Conservation (phyloP, 106 monocot genomes). For the Allium sativum region DNA sequence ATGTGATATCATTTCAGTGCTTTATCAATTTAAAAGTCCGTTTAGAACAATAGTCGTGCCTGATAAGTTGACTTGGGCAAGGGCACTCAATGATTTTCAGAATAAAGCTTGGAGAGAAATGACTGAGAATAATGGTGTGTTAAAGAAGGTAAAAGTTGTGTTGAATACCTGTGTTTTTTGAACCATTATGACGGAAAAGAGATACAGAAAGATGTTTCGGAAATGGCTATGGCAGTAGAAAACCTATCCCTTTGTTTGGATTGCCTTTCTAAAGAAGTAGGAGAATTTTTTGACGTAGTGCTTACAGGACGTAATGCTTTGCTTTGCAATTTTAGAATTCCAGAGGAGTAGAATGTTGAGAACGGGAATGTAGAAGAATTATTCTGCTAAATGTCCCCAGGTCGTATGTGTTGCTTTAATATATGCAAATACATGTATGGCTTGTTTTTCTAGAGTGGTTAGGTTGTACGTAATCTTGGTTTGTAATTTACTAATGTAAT, state of each 20-base stretch:
- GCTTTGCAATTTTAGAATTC: slow-evolving; percentile 45
- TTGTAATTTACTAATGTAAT: no score
- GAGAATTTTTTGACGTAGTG: slow-evolving; percentile 57
- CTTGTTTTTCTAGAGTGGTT: no score
- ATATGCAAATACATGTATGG: no score
- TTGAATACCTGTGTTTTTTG: slow-evolving; percentile 25
- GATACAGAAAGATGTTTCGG: not conserved
- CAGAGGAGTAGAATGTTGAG: no score
- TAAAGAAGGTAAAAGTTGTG: slow-evolving; percentile 36
- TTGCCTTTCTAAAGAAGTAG: slow-evolving; percentile 37
- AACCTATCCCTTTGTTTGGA: slow-evolving; percentile 38
- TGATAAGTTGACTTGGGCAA: slow-evolving; percentile 49
- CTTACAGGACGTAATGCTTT: slow-evolving; percentile 61
- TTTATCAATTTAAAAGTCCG: slow-evolving; percentile 27
- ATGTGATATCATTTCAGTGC: slow-evolving; percentile 28
- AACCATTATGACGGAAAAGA: slow-evolving; percentile 1
- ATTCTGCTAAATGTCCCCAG: no score
- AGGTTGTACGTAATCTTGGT: no score
- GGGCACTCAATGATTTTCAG: slow-evolving; percentile 47
- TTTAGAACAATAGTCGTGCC: slow-evolving; percentile 40
- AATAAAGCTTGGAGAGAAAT: slow-evolving; percentile 23
- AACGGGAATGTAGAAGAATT: no score
- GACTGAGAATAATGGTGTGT: slow-evolving; percentile 44
- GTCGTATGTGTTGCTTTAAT: no score
- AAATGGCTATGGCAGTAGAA: slow-evolving; percentile 14